Percentiles rank a stretch among this genome's conserved stretches.
Conservation (phyloP, 768 basidiomycete species). For the Amanita molliuscula region DNA sequence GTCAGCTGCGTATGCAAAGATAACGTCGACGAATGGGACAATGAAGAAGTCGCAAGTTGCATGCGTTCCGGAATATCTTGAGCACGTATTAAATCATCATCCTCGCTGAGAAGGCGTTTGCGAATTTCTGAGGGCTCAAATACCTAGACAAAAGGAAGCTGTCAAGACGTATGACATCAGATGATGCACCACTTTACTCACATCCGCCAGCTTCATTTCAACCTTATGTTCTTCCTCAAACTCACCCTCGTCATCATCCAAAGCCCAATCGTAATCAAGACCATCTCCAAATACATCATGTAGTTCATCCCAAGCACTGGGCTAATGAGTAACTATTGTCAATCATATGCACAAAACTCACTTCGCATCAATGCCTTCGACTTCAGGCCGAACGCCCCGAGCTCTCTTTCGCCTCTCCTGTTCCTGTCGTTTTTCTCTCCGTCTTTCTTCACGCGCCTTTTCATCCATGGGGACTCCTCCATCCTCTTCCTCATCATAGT, state of each 20-base stretch:
- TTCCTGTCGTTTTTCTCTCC: conserved; percentile 56
- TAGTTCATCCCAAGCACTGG: conserved; percentile 90
- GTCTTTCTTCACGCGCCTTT: conserved; percentile 64
- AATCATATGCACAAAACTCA: conserved; percentile 27
- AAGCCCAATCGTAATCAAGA: conserved; percentile 91
- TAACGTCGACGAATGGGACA: conserved; percentile 56
- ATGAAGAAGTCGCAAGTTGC: conserved; percentile 79
- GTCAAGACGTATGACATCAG: conserved; percentile 5
- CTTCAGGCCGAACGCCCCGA: conserved; percentile 46
- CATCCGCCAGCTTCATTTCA: conserved; percentile 81
- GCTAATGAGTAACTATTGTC: conserved; percentile 8
- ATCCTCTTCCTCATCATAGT: conserved; percentile 75
- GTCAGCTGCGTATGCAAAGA: conserved; percentile 54
- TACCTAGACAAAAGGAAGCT: conserved; percentile 41
- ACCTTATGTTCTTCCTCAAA: conserved; percentile 44
- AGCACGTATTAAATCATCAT: conserved; percentile 85
- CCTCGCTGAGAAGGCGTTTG: conserved; percentile 80
- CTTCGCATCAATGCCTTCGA: conserved; percentile 78
- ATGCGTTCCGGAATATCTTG: conserved; percentile 93
- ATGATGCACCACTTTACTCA: conserved; percentile 21
- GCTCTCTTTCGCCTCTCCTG: conserved; percentile 61
- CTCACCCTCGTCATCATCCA: conserved; percentile 63
- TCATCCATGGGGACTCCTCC: conserved; percentile 62
- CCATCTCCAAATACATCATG: conserved; percentile 96
- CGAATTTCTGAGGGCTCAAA: conserved; percentile 97